These are phyloP conservation scores for Cladophialophora yegresii DNA, from an alignment of 2,329 filamentous ascomycete species.

Conservation along the genomic window DNA sequence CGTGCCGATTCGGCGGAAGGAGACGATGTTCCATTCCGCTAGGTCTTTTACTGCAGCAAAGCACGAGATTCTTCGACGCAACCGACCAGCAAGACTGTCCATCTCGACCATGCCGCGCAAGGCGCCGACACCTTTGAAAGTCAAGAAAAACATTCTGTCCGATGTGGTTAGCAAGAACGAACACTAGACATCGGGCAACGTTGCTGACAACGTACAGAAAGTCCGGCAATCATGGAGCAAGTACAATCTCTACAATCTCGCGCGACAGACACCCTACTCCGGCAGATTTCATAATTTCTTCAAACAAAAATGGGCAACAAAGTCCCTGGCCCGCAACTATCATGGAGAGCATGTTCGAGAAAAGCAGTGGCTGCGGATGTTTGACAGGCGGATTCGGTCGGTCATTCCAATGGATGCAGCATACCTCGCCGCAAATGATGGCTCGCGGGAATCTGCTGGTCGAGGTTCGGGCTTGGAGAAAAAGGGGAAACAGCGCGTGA, in stretches of 20 bases:
- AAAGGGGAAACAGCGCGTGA: conserved; percentile 11
- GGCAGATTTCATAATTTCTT: conserved; percentile 69
- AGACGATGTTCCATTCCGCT: conserved; percentile 1
- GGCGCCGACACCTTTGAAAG: conserved; percentile 46
- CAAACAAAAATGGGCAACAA: conserved; percentile 97
- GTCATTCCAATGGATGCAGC: conserved; percentile 81
- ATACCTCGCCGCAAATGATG: conserved; percentile 79
- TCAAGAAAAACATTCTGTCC: conserved; percentile 12
- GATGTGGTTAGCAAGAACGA: conserved; percentile 11
- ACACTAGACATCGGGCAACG: neutral
- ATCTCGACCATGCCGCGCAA: conserved; percentile 47
- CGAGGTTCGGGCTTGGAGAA: conserved; percentile 70
- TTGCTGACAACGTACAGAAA: conserved; percentile 62
- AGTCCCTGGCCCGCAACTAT: conserved; percentile 79
- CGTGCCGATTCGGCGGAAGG: neutral
- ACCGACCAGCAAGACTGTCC: neutral
- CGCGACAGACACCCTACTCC: conserved; percentile 53
- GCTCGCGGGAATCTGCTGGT: conserved; percentile 78
- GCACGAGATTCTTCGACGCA: conserved; percentile 15
- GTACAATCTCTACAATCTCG: conserved; percentile 91
- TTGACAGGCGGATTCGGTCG: conserved; percentile 74
- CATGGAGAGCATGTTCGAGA: conserved; percentile 95
- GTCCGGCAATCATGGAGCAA: conserved; percentile 96
- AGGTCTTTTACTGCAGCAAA: neutral
- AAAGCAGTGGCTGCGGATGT: conserved; percentile 92